Percentiles rank a stretch among this genome's conserved stretches.
These are phyloP conservation scores for Phaeotremella fagi DNA, from an alignment of 768 basidiomycete species.

Conservation along the genomic window DNA sequence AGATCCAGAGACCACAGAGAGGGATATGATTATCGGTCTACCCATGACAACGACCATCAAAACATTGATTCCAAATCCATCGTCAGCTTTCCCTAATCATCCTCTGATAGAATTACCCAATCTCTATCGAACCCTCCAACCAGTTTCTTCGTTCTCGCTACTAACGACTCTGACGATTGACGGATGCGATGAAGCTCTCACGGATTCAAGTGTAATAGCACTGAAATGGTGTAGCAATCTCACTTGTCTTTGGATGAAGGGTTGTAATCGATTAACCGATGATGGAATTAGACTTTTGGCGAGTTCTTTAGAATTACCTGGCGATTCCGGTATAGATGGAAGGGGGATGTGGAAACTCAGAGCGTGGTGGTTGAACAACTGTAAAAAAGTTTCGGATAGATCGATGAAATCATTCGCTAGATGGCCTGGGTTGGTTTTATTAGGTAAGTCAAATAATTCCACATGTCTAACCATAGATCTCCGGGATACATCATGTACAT, in stretches of 20 bases:
- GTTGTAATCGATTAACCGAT: slow-evolving; percentile 27
- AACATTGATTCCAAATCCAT: slow-evolving; percentile 13
- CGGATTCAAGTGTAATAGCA: slow-evolving; percentile 21
- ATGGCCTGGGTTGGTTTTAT: slow-evolving; percentile 34
- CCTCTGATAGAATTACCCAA: slow-evolving; percentile 27
- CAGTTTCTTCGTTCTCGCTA: slow-evolving; percentile 3
- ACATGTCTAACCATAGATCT: slow-evolving; percentile 14
- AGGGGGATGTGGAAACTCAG: slow-evolving; percentile 32
- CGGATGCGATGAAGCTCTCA: slow-evolving; percentile 15
- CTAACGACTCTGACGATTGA: slow-evolving; percentile 31
- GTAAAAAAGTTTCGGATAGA: slow-evolving; percentile 24
- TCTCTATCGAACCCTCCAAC: slow-evolving; percentile 11
- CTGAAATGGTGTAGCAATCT: slow-evolving; percentile 31
- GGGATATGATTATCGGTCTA: slow-evolving; percentile 15
- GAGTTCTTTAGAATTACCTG: slow-evolving; percentile 27
- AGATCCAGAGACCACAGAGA: slow-evolving; percentile 10
- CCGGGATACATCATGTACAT: slow-evolving; percentile 36
- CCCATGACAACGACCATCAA: slow-evolving; percentile 8
- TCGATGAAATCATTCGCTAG: slow-evolving; percentile 26
- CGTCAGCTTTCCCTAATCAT: slow-evolving; percentile 12
- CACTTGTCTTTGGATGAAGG: slow-evolving; percentile 28
- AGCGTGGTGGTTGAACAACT: slow-evolving; percentile 27
- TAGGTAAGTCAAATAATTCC: slow-evolving; percentile 24
- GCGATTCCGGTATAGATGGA: slow-evolving; percentile 3
- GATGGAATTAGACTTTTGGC: slow-evolving; percentile 22